Evolutionary conservation across 2,329 filamentous ascomycete species (phyloP).

Genomic region (Fusarium clavum): DNA sequence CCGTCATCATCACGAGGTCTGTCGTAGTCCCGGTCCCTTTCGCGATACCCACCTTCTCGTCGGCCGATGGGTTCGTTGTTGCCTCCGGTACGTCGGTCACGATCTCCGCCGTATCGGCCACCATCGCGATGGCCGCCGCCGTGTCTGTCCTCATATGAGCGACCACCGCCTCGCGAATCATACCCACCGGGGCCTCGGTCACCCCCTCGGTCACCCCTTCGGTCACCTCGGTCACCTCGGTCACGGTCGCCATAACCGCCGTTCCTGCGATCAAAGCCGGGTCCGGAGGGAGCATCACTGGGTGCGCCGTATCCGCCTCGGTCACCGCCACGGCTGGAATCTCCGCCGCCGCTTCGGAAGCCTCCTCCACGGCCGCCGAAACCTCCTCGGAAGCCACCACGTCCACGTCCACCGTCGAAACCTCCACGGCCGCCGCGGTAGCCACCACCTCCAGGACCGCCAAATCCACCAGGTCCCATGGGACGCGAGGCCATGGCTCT

Average conservation of each 20-base stretch:
- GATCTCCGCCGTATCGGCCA: slow-evolving; percentile 52
- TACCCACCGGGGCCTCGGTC: slow-evolving; percentile 68
- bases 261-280: slow-evolving; percentile 62
- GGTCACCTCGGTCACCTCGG: slow-evolving; percentile 50
- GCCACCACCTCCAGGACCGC: slow-evolving; percentile 66
- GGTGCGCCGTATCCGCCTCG: slow-evolving; percentile 65
- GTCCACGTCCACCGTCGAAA: slow-evolving; percentile 58
- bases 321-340: slow-evolving; percentile 54
- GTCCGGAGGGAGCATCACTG: slow-evolving; percentile 70
- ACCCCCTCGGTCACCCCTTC: slow-evolving; percentile 60
- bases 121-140: slow-evolving; percentile 61
- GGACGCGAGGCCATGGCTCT: slow-evolving; percentile 81
- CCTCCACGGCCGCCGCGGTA: slow-evolving; percentile 61
- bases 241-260: slow-evolving; percentile 58
- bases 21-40: slow-evolving; percentile 65
- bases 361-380: slow-evolving; percentile 68
- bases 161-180: slow-evolving; percentile 65
- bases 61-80: slow-evolving; percentile 87
- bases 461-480: slow-evolving; percentile 69
- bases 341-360: slow-evolving; percentile 60
- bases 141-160: slow-evolving; percentile 69
- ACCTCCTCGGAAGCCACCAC: slow-evolving; percentile 60
- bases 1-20: slow-evolving; percentile 67
- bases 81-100: slow-evolving; percentile 73
- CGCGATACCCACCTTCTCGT: slow-evolving; percentile 68